Evolutionary conservation across 805 yeast species (phyloP).

Genomic region (Cyberlindnera meyerae): DNA sequence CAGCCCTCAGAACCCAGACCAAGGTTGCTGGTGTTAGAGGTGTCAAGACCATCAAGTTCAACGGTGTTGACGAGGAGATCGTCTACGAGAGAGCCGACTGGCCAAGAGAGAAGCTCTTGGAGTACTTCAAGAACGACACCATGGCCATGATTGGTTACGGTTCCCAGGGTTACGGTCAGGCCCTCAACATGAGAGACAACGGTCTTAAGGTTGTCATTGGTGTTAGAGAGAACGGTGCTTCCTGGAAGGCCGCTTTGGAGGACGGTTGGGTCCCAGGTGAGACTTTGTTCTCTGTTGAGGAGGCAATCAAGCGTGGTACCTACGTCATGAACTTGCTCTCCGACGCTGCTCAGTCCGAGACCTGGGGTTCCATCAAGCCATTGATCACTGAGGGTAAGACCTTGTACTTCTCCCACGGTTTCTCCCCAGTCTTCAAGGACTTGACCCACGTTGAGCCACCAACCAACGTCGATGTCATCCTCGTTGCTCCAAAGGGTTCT

Average conservation of each 20-base stretch:
- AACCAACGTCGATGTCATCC: slow-evolving; percentile 88
- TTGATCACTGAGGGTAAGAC: slow-evolving; percentile 95
- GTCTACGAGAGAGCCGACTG: slow-evolving; percentile 99
- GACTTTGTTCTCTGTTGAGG: slow-evolving; percentile 90
- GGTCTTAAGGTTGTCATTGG: slow-evolving; percentile 97
- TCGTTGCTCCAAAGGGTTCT: slow-evolving; percentile 99
- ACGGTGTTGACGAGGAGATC: slow-evolving; percentile 92
- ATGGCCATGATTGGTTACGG: slow-evolving; percentile 98
- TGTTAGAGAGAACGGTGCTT: slow-evolving; percentile 97
- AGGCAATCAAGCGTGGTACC: slow-evolving; percentile 91
- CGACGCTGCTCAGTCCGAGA: slow-evolving; percentile 99
- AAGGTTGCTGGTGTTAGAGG: slow-evolving; percentile 73
- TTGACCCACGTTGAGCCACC: slow-evolving; percentile 97
- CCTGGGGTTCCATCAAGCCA: slow-evolving; percentile 87
- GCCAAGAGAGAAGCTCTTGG: slow-evolving; percentile 95
- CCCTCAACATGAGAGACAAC: slow-evolving; percentile 97
- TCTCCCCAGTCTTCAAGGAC: slow-evolving; percentile 98
- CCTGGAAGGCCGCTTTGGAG: slow-evolving; percentile 99
- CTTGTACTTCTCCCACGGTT: slow-evolving; percentile 98
- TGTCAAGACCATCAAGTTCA: slow-evolving; percentile 93
- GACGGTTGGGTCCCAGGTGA: slow-evolving; percentile 99
- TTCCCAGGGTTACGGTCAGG: slow-evolving; percentile 99
- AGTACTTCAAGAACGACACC: slow-evolving; percentile 97
- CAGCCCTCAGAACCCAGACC: slow-evolving; percentile 51
- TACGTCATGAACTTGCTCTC: slow-evolving; percentile 96